Percentiles rank a stretch among this genome's conserved stretches.
Conservation (phyloP, 768 basidiomycete species). For the Crepidotus variabilis region DNA sequence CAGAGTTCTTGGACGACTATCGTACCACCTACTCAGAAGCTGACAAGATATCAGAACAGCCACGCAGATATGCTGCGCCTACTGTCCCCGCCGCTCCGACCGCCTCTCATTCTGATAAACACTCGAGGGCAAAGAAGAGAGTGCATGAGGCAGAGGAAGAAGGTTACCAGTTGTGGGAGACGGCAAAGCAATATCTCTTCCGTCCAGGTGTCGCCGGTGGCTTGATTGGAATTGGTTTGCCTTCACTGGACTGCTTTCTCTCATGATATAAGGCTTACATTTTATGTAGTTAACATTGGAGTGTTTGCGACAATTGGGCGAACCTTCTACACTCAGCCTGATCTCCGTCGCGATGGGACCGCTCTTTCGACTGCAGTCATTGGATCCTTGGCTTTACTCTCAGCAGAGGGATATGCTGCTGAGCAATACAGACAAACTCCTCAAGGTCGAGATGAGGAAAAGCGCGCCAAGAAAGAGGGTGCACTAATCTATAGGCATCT, state of each 20-base stretch:
- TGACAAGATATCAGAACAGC: neutral
- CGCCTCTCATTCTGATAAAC: constrained; percentile 5
- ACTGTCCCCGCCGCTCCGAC: neutral
- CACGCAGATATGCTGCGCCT: neutral
- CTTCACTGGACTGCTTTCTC: neutral
- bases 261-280: neutral
- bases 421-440: constrained; percentile 59
- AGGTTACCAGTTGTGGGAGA: constrained; percentile 47
- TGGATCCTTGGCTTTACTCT: constrained; percentile 52
- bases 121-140: constrained; percentile 27
- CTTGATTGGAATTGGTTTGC: constrained; percentile 62
- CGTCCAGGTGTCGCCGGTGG: constrained; percentile 72
- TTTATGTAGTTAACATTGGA: constrained; percentile 61
- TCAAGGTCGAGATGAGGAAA: constrained; percentile 53
- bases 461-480: constrained; percentile 55
- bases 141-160: constrained; percentile 46
- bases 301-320: constrained; percentile 60
- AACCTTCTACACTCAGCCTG: constrained; percentile 57
- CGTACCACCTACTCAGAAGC: constrained; percentile 29
- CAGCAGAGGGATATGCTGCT: constrained; percentile 58
- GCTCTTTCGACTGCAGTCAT: constrained; percentile 50
- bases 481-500: constrained; percentile 48
- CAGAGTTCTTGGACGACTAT: constrained; percentile 45
- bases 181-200: constrained; percentile 50
- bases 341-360: constrained; percentile 54